Evolutionary conservation across 139 green algal species (phyloP).

Genomic region (Gonium pectorale): DNA sequence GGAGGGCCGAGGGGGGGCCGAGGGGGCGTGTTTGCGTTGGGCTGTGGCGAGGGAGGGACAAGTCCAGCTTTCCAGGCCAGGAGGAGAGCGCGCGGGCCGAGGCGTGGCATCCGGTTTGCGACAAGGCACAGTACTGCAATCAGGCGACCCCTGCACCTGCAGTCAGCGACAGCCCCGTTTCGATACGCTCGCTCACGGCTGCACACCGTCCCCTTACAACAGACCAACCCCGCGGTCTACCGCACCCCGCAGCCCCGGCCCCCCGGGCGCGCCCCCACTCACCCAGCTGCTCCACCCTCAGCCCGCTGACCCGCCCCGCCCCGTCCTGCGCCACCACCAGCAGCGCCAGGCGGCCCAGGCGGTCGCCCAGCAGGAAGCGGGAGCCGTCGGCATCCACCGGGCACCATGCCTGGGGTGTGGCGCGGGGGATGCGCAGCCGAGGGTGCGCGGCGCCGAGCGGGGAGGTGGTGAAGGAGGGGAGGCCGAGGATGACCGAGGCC

Average conservation of each 20-base stretch:
- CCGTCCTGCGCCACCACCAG: constrained; percentile 85
- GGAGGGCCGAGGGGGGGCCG: not conserved
- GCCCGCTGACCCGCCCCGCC: constrained; percentile 61
- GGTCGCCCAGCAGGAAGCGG: constrained; percentile 90
- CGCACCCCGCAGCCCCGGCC: not conserved
- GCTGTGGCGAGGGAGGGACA: no score
- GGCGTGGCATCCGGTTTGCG: no score
- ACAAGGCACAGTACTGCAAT: no score
- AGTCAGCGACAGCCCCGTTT: no score
- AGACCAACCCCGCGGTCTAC: no score
- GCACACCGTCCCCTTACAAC: no score
- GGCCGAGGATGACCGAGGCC: no score
- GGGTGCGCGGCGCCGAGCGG: not conserved
- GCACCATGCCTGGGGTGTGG: constrained; percentile 36
- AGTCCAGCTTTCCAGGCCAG: no score
- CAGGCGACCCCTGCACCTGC: no score
- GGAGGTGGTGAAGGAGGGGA: not conserved
- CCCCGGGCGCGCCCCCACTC: constrained; percentile 10
- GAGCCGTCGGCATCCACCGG: constrained; percentile 84
- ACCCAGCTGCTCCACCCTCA: constrained; percentile 90
- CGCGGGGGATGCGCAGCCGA: not conserved
- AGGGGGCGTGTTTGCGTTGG: not conserved
- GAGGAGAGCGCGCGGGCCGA: no score
- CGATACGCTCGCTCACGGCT: no score
- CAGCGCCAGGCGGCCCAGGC: constrained; percentile 83